Evolutionary conservation across 2,329 filamentous ascomycete species (phyloP).

Genomic region (Colletotrichum chrysophilum): DNA sequence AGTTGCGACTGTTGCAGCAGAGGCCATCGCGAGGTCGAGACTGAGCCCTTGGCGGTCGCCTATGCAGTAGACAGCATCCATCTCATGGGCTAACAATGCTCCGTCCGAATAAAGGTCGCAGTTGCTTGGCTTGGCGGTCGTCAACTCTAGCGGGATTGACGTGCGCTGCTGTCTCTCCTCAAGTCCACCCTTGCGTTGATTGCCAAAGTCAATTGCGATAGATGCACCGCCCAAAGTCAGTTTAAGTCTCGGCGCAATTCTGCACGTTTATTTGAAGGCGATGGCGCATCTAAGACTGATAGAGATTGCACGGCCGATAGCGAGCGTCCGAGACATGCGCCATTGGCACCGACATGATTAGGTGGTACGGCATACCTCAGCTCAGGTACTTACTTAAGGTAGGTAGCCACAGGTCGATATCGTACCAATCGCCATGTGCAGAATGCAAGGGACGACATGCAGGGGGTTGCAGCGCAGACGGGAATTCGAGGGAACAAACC

Average conservation of each 20-base stretch:
- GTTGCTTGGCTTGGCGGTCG: not conserved
- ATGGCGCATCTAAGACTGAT: not conserved
- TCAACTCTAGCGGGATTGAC: not conserved
- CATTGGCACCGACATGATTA: not conserved
- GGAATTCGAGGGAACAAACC: not conserved
- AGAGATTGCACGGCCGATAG: not conserved
- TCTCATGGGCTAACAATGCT: not conserved
- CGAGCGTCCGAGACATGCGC: not conserved
- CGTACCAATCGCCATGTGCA: not conserved
- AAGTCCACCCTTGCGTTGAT: not conserved
- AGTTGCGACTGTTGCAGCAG: not conserved
- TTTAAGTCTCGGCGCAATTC: not conserved
- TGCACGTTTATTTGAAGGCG: not conserved
- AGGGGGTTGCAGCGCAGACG: not conserved
- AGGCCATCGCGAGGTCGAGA: not conserved
- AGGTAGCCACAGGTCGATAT: not conserved
- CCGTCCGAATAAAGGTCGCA: not conserved
- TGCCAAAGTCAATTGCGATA: not conserved
- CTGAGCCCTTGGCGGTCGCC: not conserved
- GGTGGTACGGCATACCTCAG: not conserved
- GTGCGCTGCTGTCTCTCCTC: not conserved
- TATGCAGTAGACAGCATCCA: not conserved
- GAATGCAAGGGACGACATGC: slow-evolving; percentile 9
- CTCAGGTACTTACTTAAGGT: not conserved
- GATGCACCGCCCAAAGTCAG: not conserved